Base-by-base conservation (phyloP, 345 rosid species). In the Ceriops tagal region DNA sequence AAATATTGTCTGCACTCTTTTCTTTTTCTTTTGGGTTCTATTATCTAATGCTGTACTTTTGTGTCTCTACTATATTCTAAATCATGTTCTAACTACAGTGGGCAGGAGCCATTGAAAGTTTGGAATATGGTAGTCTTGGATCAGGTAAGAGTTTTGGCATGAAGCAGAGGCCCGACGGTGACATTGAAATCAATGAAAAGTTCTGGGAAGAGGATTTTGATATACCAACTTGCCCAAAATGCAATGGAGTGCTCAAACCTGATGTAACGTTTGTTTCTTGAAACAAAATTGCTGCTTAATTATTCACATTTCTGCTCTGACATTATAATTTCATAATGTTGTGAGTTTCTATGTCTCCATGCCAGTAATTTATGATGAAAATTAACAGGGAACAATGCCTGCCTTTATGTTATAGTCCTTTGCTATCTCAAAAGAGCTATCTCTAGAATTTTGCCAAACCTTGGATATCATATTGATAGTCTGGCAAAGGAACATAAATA, bases 111-210 rank as follows among this genome's bases (percentile, higher is more conserved):
- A 80, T 93, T 78, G 98, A 91, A 68, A 89, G 84, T 77, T 76
- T 93, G 73, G 96, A 87, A 73, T 62, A 80, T 77, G 96, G 91
- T 11, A 82, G 51, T 58, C 87, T 91, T 60, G 95, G 92, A 56
- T 93, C 97, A 32, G 96, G 89, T 73, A 84, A 89, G 84, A 89
- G 86, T 84, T 91, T 93, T 78, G 97, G 98, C 77, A 93, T 91
- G 98, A 89, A 87, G 80, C 96, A 91, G 79, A 89, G 98, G 71
- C 98, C 97, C 51, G 98, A 91, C 71, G 98, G 97, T 55, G 98
- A 93, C 82, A 91, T 91, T 62, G 98, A 91, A 91, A 89, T 93
- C 57, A 91, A 93, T 26, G 96, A 89, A 79, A 91, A 88, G 84
- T 91, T 88, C 76, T 93, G 97, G 96, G 97, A 89, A 82, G 92